Evolutionary conservation across 2,329 filamentous ascomycete genomes (phyloP).

Genomic region (Cytospora mali): DNA sequence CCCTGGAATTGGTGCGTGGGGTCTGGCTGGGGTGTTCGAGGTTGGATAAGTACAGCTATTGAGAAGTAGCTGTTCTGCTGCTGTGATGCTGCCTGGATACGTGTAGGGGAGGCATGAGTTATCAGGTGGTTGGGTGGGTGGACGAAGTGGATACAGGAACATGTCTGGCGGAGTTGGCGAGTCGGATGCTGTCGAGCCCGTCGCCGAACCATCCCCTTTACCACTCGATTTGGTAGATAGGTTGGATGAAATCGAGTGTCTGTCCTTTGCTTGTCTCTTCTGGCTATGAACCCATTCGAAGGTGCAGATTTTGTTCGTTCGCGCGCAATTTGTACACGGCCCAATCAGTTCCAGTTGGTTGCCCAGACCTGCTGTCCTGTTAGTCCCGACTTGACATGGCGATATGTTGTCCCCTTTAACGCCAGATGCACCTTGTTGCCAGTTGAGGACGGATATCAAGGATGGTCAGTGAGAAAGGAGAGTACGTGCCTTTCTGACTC

Average conservation of each 20-base stretch:
- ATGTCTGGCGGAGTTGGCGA: constrained; percentile 10
- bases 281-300: constrained; percentile 29
- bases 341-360: constrained; percentile 21
- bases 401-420: no score
- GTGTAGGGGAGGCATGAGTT: not conserved
- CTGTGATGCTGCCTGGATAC: constrained; percentile 7
- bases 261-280: constrained; percentile 23
- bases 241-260: constrained; percentile 15
- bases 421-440: not conserved
- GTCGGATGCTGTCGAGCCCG: constrained; percentile 5
- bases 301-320: constrained; percentile 30
- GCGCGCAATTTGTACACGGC: constrained; percentile 28
- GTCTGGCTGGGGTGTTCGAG: not conserved
- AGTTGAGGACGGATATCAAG: not conserved
- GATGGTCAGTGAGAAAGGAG: no score
- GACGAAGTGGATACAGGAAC: constrained; percentile 16
- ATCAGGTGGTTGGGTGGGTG: constrained; percentile 10
- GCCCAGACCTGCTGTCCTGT: constrained; percentile 19
- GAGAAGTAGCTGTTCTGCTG: constrained; percentile 15
- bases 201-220: not conserved
- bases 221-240: constrained; percentile 3
- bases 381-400: constrained; percentile 2
- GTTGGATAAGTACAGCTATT: constrained; percentile 13
- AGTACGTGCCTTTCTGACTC: constrained; percentile 28
- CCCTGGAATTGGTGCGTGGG: not conserved